A percentile compares a stretch with the other conserved stretches of the same genome.
Evolutionary conservation across 768 basidiomycete species (phyloP).

Genomic region (Podaxis sp.): DNA sequence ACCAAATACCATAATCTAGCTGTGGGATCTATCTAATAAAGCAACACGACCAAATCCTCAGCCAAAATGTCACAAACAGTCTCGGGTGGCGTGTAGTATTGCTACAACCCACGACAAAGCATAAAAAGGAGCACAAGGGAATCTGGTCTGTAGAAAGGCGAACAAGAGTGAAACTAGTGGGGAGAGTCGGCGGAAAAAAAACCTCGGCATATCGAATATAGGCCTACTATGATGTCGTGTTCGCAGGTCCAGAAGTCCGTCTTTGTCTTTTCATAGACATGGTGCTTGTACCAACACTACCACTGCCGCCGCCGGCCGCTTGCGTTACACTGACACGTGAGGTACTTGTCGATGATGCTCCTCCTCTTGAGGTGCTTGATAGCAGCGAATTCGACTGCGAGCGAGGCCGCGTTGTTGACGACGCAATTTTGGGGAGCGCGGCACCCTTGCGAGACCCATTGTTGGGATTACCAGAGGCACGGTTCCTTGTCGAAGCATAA

Average conservation of each 20-base stretch:
- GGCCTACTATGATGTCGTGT: conserved; percentile 21
- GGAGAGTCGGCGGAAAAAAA: conserved; percentile 19
- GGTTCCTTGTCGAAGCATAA: conserved; percentile 53
- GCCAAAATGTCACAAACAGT: conserved; percentile 3
- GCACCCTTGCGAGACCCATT: conserved; percentile 65
- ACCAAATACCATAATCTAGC: conserved; percentile 9
- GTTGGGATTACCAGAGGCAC: conserved; percentile 75
- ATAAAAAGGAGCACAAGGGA: conserved; percentile 21
- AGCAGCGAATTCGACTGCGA: conserved; percentile 65
- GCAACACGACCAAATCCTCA: conserved; percentile 8
- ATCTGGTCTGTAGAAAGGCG: conserved; percentile 16
- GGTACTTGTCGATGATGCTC: conserved; percentile 32
- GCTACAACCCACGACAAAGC: conserved; percentile 37
- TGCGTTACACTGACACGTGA: conserved; percentile 23
- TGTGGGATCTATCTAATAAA: conserved; percentile 1
- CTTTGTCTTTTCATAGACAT: conserved; percentile 76
- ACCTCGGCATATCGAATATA: conserved; percentile 2
- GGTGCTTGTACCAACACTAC: conserved; percentile 27
- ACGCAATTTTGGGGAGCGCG: conserved; percentile 71
- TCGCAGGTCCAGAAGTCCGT: conserved; percentile 63
- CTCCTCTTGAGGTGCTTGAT: conserved; percentile 42
- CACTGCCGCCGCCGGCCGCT: conserved; percentile 29
- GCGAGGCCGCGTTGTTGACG: conserved; percentile 70
- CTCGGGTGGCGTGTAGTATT: conserved; percentile 13
- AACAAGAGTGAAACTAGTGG: conserved; percentile 2